Percentiles rank a stretch among this genome's conserved stretches.
Evolutionary conservation across 768 basidiomycete genomes (phyloP).

Genomic region (Suillus spraguei): DNA sequence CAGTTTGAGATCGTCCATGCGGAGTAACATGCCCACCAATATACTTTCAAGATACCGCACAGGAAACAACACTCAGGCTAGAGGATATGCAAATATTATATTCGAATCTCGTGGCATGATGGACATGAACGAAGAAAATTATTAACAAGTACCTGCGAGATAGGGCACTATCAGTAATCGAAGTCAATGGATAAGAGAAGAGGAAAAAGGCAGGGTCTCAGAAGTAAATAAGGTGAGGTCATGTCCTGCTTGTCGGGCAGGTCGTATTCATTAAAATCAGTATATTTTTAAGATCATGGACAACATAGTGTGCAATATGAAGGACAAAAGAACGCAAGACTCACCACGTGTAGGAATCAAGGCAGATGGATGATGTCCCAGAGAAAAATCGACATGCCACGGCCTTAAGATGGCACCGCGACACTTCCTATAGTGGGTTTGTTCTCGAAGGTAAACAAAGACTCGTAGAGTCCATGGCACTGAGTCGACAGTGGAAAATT

Average conservation of each 20-base stretch:
- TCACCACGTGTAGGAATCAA: not conserved
- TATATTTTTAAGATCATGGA: constrained; percentile 29
- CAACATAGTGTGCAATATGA: not conserved
- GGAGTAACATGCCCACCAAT: not conserved
- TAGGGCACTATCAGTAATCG: not conserved
- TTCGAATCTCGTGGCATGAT: not conserved
- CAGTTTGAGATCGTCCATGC: too few species aligned
- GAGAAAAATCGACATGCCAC: constrained; percentile 49
- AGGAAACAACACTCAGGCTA: not conserved
- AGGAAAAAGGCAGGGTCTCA: constrained; percentile 11
- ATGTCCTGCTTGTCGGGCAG: constrained; percentile 25
- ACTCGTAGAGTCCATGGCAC: constrained; percentile 46
- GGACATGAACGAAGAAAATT: not conserved
- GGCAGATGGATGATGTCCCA: constrained; percentile 36
- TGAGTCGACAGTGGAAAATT: constrained; percentile 45
- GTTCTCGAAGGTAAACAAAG: constrained; percentile 42
- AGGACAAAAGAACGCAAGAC: not conserved
- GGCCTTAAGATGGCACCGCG: constrained; percentile 39
- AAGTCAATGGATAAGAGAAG: not conserved
- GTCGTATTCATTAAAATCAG: constrained; percentile 37
- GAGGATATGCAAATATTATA: not conserved
- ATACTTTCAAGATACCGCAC: not conserved
- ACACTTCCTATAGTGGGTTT: constrained; percentile 52
- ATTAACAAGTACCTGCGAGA: not conserved
- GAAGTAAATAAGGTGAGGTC: constrained; percentile 13